Evolutionary conservation across 2,329 filamentous ascomycete species (phyloP), one percentile per base, ranked within the genome.

Genomic region (Aspergillus texensis): DNA sequence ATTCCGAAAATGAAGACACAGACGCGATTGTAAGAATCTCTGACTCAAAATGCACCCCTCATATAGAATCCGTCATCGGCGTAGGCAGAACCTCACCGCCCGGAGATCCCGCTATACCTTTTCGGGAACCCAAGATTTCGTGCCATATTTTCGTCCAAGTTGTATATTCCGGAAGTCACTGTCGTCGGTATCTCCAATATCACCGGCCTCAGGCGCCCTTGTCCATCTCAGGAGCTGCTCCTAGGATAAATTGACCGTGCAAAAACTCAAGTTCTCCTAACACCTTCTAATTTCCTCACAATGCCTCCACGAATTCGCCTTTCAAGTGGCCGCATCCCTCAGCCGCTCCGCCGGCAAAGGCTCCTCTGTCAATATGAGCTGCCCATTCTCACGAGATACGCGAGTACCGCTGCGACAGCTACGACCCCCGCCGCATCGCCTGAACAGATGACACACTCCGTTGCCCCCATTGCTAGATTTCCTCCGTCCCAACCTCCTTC

Each of bases 401-500:
- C 75, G 54, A 78, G 74, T 63, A 76, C 68, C 73, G 84, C 84
- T 58, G 83, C 84, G 41, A 78, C 82, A 66, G 78, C 81, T 61
- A 78, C 82, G 62, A 84, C 84, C 19, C 83, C 86, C 56, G 82
- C 85, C 39, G 78, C 85, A 12, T 78, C 86, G 54, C 79, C 84
- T 60, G 78, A 83, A 30, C 83, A 84, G 68, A 83, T 82, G 65
- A 77, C 77, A 53, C 74, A 62, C 36, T 79, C 81, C 1, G 70
- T 74, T 60, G 73, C 80, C 8, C 79, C 83, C 36, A 80, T 87
- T 26, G 74, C 81, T 36, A 81, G 81, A 71, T 85, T 83, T 69
- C 84, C 86, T 58, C 75, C 88, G 0, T 90, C 88, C 1, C 93
- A 97, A 78, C 94, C 94, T 3, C 93, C 92, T 4, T 96, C 92